Conservation (phyloP, 148 eudicot genomes). For the Nepenthes mirabilis region DNA sequence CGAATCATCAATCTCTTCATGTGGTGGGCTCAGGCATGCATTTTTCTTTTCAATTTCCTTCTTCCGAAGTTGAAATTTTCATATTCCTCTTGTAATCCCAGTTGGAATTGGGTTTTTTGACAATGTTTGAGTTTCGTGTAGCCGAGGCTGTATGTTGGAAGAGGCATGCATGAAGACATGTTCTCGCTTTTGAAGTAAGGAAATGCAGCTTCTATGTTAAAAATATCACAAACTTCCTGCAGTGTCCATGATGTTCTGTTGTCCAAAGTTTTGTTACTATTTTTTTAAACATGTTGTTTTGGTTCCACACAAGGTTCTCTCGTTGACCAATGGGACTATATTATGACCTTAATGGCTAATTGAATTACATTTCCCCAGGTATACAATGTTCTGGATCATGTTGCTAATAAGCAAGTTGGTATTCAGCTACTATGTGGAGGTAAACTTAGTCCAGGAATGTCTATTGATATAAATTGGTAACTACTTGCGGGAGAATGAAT, state of each 20-base stretch:
- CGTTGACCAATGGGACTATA: no score
- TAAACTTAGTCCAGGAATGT: constrained; percentile 9
- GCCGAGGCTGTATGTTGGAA: constrained; percentile 93
- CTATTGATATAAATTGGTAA: neutral
- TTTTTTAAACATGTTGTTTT: neutral
- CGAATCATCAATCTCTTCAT: constrained; percentile 44
- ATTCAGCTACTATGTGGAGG: constrained; percentile 99
- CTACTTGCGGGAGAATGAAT: neutral
- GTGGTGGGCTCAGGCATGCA: constrained; percentile 99
- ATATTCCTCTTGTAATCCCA: neutral
- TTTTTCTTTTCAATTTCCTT: constrained; percentile 6
- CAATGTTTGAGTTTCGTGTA: constrained; percentile 20
- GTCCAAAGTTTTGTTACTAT: neutral
- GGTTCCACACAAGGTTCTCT: no score
- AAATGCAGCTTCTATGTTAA: neutral
- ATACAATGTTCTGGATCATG: constrained; percentile 84
- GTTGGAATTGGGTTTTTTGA: neutral
- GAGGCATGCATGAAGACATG: constrained; percentile 99
- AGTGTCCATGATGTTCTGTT: neutral
- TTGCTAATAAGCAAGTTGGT: constrained; percentile 84
- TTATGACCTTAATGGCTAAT: neutral
- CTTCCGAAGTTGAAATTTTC: neutral
- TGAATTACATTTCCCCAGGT: constrained; percentile 29
- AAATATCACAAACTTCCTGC: neutral
- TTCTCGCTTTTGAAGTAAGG: constrained; percentile 86